A percentile compares a stretch with the other conserved stretches of the same genome.
Evolutionary conservation across 805 yeast genomes (phyloP).

Genomic region (Saccharomycopsis olivae): DNA sequence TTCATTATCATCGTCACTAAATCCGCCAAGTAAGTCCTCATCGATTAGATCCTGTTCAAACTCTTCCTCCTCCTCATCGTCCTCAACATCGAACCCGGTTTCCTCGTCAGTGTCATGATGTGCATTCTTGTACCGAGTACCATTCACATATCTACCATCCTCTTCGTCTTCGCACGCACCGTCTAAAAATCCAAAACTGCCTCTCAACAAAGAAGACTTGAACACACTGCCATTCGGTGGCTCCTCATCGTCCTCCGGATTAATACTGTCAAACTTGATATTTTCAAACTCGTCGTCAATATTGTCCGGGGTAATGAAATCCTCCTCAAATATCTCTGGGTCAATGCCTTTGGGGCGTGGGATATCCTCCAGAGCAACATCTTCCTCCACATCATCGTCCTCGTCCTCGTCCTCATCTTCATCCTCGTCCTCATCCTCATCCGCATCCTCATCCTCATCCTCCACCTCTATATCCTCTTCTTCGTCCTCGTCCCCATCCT

Average conservation of each 20-base stretch:
- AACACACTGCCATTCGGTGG: not conserved
- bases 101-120: not conserved
- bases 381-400: no score
- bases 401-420: slow-evolving; percentile 11
- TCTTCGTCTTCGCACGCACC: not conserved
- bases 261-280: slow-evolving; percentile 4
- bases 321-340: no score
- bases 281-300: slow-evolving; percentile 14
- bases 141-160: no score
- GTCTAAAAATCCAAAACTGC: slow-evolving; percentile 3
- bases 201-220: slow-evolving; percentile 2
- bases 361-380: no score
- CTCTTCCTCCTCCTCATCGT: slow-evolving; percentile 11
- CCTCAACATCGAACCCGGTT: no score
- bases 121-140: no score
- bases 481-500: slow-evolving; percentile 6
- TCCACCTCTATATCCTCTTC: slow-evolving; percentile 7
- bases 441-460: slow-evolving; percentile 1
- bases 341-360: no score
- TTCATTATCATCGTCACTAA: slow-evolving; percentile 16
- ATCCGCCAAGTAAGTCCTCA: slow-evolving; percentile 18
- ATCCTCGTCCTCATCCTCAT: not conserved
- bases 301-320: slow-evolving; percentile 9
- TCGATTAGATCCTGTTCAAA: slow-evolving; percentile 3
- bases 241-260: slow-evolving; percentile 3